Conservation (phyloP, 257 asterid genomes). For the Gardenia jasminoides region DNA sequence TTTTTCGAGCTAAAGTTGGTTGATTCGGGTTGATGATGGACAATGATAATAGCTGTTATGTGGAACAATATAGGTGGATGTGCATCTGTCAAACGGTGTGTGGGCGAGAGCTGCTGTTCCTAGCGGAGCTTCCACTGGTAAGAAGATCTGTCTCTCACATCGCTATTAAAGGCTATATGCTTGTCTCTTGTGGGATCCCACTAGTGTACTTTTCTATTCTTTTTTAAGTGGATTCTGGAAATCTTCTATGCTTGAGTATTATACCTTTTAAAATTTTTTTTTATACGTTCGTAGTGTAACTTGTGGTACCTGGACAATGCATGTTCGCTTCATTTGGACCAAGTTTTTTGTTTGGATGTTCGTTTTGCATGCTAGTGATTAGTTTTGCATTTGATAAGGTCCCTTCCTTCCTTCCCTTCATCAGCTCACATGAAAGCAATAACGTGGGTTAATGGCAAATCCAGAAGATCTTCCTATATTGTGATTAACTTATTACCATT, state of each 20-base stretch:
- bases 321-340: too few species aligned
- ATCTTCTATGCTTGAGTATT: too few species aligned
- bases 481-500: not conserved
- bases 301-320: too few species aligned
- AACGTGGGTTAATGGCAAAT: not conserved
- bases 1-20: not conserved
- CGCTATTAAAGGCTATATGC: too few species aligned
- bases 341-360: not conserved
- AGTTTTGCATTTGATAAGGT: not conserved
- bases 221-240: too few species aligned
- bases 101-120: conserved; percentile 90
- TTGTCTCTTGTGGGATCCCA: too few species aligned
- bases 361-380: not conserved
- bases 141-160: conserved; percentile 19
- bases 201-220: too few species aligned
- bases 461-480: not conserved
- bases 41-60: not conserved
- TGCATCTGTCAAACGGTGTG: conserved; percentile 49
- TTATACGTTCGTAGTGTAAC: too few species aligned
- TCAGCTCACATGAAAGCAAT: too few species aligned
- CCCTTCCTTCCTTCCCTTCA: not conserved
- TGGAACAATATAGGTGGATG: conserved; percentile 56
- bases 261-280: too few species aligned
- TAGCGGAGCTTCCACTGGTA: conserved; percentile 96
- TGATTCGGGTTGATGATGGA: not conserved